Conservation (phyloP, 768 basidiomycete genomes). For the Trametes cubensis region DNA sequence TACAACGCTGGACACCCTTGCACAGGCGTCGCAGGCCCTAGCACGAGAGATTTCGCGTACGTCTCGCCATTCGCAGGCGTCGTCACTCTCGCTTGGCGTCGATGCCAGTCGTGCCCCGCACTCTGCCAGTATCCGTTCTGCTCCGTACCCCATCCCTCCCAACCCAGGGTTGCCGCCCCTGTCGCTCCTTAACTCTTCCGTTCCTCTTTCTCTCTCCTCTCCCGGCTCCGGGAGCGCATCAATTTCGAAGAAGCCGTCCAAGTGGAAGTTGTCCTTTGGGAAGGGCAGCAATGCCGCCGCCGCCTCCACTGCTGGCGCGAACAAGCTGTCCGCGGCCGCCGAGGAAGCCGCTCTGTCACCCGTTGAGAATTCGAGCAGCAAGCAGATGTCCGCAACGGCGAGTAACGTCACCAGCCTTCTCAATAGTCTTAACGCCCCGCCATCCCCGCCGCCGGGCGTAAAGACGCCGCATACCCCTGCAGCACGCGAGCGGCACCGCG, state of each 20-base stretch:
- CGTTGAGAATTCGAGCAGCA: conserved; percentile 25
- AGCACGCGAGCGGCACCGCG: conserved; percentile 5
- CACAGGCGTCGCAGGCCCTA: conserved; percentile 77
- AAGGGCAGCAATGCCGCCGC: conserved; percentile 43
- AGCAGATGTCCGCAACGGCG: conserved; percentile 65
- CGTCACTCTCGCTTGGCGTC: conserved; percentile 15
- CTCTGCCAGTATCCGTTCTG: conserved; percentile 11
- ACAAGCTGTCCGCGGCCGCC: conserved; percentile 16
- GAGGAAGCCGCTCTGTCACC: conserved; percentile 20
- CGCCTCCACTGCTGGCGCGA: conserved; percentile 18
- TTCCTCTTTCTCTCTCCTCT: conserved; percentile 40
- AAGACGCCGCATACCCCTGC: conserved; percentile 2
- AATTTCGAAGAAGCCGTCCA: conserved; percentile 77
- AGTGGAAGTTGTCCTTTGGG: conserved; percentile 80
- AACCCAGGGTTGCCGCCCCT: conserved; percentile 16
- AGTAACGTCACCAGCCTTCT: conserved; percentile 77
- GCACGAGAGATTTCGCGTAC: conserved; percentile 82
- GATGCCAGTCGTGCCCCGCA: conserved; percentile 27
- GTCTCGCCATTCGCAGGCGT: conserved; percentile 26
- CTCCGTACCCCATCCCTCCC: conserved; percentile 14
- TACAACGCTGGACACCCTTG: conserved; percentile 68
- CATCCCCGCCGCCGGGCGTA: conserved; percentile 22
- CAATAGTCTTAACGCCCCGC: conserved; percentile 63
- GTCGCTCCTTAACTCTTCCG: conserved; percentile 31
- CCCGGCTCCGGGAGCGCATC: conserved; percentile 38